Conservation (phyloP, 768 basidiomycete species). For the Mycena venus region DNA sequence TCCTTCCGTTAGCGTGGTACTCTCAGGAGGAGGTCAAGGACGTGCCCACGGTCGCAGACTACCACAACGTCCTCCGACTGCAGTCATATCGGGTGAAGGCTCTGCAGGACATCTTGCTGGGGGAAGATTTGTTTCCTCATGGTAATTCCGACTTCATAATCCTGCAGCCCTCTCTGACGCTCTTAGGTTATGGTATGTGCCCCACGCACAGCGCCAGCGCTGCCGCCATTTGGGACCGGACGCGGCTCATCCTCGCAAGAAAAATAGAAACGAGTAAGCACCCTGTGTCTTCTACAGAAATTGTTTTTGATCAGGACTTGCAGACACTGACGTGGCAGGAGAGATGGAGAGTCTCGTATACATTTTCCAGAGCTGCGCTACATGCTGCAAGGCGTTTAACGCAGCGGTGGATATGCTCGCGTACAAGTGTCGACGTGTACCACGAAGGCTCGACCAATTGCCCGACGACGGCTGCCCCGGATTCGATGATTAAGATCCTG, state of each 20-base stretch:
- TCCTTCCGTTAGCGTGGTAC: constrained; percentile 72
- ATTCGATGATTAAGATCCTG: neutral
- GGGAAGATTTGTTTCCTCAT: constrained; percentile 79
- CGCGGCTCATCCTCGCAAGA: constrained; percentile 58
- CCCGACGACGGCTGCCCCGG: constrained; percentile 43
- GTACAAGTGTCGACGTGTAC: constrained; percentile 75
- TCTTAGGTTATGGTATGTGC: constrained; percentile 71
- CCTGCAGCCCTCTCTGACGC: neutral
- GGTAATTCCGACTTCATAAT: constrained; percentile 49
- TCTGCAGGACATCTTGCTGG: constrained; percentile 64
- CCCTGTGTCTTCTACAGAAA: neutral
- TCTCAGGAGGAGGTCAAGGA: constrained; percentile 60
- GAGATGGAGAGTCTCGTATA: constrained; percentile 72
- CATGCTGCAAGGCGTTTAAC: constrained; percentile 70
- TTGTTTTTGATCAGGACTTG: neutral
- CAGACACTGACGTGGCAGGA: constrained; percentile 75
- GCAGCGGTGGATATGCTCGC: constrained; percentile 80
- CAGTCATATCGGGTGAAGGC: constrained; percentile 69
- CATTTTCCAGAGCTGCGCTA: constrained; percentile 62
- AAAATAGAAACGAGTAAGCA: constrained; percentile 67
- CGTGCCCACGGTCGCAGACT: constrained; percentile 71
- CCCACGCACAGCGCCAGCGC: constrained; percentile 62
- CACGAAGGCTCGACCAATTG: constrained; percentile 65
- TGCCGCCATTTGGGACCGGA: constrained; percentile 63
- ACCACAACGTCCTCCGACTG: constrained; percentile 72